Base-by-base conservation (phyloP, 495 filamentous ascomycete species). In the Penicillium cosmopolitanum region DNA sequence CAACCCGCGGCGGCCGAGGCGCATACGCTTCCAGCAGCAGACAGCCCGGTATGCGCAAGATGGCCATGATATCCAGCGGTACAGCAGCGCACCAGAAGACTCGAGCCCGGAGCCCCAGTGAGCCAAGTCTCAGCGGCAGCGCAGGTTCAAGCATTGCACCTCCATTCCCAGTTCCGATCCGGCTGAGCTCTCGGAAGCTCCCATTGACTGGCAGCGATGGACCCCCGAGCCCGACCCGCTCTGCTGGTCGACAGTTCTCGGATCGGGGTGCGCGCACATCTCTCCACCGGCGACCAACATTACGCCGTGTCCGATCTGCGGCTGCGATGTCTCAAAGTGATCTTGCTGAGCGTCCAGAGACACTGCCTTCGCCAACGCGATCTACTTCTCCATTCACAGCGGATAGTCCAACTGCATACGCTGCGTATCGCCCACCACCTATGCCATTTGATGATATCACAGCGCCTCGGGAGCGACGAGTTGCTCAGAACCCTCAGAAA, bases 161-260 rank as follows among this genome's bases (percentile, higher is more conserved):
- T 21, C 91, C 92, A 8, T 96, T 96, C 79, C 93, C 96, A 0
- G 93, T 98, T 9, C 95, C 95, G 4, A 89, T 87, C 11, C 83
- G 95, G 54, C 86, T 90, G 16, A 97, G 94, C 69, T 97, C 95
- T 3, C 85, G 92, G 61, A 89, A 89, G 64, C 81, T 88, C 35
- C 85, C 87, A 5, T 71, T 87, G 54, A 89, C 84, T 64, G 74
- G 81, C 34, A 96, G 90, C 57, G 93, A 97, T 57, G 89, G 89
- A 31, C 86, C 84, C 15, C 84, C 85, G 56, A 96, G 90, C 60
- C 93, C 94, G 13, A 92, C 90, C n/a, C 86, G 76, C 62, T 81
- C 75, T 50, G 69, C 68, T 51, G 77, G 69, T 61, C 72, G 77
- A 35, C 79, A 79, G 38, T 75, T 81, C 58, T 72, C 71, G 10